Conservation (phyloP, 1,284 basidiomycete genomes). For the Cryptococcus floricola region DNA sequence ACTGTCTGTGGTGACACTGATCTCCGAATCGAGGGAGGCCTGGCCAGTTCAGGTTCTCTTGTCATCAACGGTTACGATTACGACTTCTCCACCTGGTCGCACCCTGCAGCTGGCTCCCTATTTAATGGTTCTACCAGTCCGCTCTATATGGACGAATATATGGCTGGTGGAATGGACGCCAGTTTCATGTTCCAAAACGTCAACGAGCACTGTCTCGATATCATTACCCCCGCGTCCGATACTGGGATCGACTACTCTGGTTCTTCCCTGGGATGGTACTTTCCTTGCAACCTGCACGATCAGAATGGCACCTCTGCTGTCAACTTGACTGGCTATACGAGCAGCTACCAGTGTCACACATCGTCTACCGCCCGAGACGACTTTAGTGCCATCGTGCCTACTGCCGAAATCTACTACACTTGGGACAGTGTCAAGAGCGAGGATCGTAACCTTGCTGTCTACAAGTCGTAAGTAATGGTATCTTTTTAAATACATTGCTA, state of each 20-base stretch:
- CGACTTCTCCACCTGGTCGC: constrained; percentile 79
- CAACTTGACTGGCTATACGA: constrained; percentile 68
- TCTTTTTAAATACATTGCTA: neutral
- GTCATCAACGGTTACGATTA: constrained; percentile 93
- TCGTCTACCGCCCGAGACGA: constrained; percentile 56
- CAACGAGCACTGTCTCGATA: constrained; percentile 71
- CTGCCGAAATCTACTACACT: constrained; percentile 86
- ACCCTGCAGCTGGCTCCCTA: constrained; percentile 60
- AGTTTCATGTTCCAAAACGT: constrained; percentile 93
- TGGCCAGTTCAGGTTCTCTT: constrained; percentile 73
- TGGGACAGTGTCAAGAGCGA: constrained; percentile 77
- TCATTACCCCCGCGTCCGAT: constrained; percentile 68
- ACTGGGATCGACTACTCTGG: constrained; percentile 62
- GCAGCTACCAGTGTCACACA: constrained; percentile 67
- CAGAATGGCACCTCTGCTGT: constrained; percentile 63
- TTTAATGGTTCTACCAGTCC: constrained; percentile 82
- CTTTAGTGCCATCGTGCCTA: constrained; percentile 52
- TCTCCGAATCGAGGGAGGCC: constrained; percentile 73
- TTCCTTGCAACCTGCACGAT: constrained; percentile 85
- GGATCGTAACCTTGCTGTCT: constrained; percentile 79
- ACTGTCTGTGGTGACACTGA: constrained; percentile 83
- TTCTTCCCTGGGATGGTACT: constrained; percentile 67
- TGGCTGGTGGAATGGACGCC: constrained; percentile 77
- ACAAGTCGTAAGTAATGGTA: constrained; percentile 65
- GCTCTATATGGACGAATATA: constrained; percentile 70